Evolutionary conservation across 2,329 filamentous ascomycete species (phyloP).

Genomic region (Cytospora schulzeri): DNA sequence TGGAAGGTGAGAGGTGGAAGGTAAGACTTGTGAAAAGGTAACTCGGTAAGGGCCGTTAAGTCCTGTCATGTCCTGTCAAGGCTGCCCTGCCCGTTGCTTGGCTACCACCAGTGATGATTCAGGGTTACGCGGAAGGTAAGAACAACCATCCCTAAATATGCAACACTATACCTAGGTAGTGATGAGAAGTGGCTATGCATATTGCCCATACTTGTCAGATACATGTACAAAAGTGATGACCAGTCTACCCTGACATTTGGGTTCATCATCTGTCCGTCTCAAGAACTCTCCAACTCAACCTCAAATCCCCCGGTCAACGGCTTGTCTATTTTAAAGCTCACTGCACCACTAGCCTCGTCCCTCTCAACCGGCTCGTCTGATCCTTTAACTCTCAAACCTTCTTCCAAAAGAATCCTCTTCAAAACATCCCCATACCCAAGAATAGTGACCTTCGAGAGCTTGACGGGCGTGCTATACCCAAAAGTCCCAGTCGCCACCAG

Average conservation of each 20-base stretch:
- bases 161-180: too few species aligned
- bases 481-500: constrained; percentile 57
- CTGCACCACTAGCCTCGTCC: constrained; percentile 18
- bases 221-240: background rate
- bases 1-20: too few species aligned
- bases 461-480: constrained; percentile 48
- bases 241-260: background rate
- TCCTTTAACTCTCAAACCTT: background rate
- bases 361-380: background rate
- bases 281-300: constrained; percentile 13
- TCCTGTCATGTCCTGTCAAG: too few species aligned
- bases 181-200: background rate
- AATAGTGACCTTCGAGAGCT: constrained; percentile 53
- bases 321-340: constrained; percentile 20
- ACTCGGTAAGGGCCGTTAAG: too few species aligned
- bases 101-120: too few species aligned
- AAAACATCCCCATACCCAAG: constrained; percentile 39
- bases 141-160: too few species aligned
- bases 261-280: background rate
- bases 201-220: background rate
- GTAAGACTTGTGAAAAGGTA: too few species aligned
- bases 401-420: too few species aligned
- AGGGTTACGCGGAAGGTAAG: too few species aligned
- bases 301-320: constrained; percentile 14
- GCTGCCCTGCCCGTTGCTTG: too few species aligned